Evolutionary conservation across 2,329 filamentous ascomycete species (phyloP), one percentile per base, ranked within the genome.

Genomic region (Exophiala phaeomuriformis): DNA sequence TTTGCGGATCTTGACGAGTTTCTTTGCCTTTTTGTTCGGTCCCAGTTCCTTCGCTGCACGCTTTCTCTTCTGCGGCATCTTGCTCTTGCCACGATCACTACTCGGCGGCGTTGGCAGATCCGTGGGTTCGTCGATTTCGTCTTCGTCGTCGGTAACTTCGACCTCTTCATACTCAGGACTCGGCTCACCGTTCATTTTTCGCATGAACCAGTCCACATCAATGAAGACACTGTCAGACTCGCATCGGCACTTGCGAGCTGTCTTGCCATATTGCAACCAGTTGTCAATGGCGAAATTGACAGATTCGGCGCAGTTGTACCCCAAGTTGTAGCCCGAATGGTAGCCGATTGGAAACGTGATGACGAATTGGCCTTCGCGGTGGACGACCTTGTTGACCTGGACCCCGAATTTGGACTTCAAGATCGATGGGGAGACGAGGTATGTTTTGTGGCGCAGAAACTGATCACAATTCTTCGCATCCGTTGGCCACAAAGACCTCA

Each of bases 321-420:
- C 93, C 36, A 98, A 75, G 64, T 98, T 98, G 70, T 94, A 98
- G 3, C 93, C 93, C 3, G 93, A 98, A 67, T 98, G 93, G 68
- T 98, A 98, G 27, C 93, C 93, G 65, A 97, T 98, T 0, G 93
- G 93, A 67, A 95, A 98, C 0, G 93, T 98, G 60, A 98, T 95
- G 57, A 98, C 90, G 61, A 98, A 98, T 66, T 98, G 93, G 56
- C 93, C 91, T 58, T 95, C 93, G 63, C 95, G 90, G 47, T 95
- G 94, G 8, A 97, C 88, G 58, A 94, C 81, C 66, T 89, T 91
- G 75, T 98, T 98, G 67, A 97, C 94, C 52, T 88, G 91, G 72
- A 98, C 96, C 61, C 89, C 88, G 71, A 88, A 96, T 64, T 95
- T 85, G 54, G 87, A 86, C 63, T 88, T 83, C 7, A 98, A 77